A percentile compares a stretch with the other conserved stretches of the same genome.
Evolutionary conservation across 352 stramenopile species (phyloP).

Genomic region (Pythium insidiosum): DNA sequence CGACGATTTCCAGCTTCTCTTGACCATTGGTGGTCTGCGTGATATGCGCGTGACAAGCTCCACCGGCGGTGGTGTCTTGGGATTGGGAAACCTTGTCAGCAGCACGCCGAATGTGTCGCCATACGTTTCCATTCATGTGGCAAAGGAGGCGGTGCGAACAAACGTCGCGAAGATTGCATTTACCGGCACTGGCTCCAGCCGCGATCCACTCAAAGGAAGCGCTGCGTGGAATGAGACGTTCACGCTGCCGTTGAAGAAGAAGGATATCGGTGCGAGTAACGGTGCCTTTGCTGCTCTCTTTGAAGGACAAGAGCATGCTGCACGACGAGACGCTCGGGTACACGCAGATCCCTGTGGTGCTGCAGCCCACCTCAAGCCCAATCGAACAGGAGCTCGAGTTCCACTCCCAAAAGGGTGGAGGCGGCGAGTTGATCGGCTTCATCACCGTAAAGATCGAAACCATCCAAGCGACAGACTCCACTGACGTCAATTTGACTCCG

Average conservation of each 20-base stretch:
- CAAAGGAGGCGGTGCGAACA: conserved; percentile 55
- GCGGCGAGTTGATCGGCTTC: conserved; percentile 7
- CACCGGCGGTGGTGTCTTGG: conserved; percentile 56
- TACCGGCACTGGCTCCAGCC: conserved; percentile 10
- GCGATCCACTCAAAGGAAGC: conserved; percentile 38
- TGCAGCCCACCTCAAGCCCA: conserved; percentile 8
- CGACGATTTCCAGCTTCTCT: conserved; percentile 60
- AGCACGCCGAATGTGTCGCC: conserved; percentile 72
- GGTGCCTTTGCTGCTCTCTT: conserved; percentile 16
- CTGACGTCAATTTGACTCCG: background rate
- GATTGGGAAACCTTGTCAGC: conserved; percentile 65
- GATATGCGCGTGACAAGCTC: conserved; percentile 60
- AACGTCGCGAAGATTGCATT: conserved; percentile 68
- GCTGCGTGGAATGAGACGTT: conserved; percentile 78
- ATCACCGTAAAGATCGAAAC: conserved; percentile 17
- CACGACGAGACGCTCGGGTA: conserved; percentile 34
- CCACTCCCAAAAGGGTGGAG: conserved; percentile 7
- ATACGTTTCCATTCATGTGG: conserved; percentile 71
- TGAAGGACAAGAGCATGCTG: conserved; percentile 53
- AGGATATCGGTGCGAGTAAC: conserved; percentile 28
- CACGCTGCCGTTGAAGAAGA: conserved; percentile 53
- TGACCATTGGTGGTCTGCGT: conserved; percentile 48
- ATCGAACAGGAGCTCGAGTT: conserved; percentile 14
- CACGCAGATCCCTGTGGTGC: conserved; percentile 4
- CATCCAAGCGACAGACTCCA: conserved; percentile 7